A percentile compares a stretch with the other conserved stretches of the same genome.
phyloP scores from a whole-genome alignment of 345 rosid species.

The Nephelium lappaceum region DNA sequence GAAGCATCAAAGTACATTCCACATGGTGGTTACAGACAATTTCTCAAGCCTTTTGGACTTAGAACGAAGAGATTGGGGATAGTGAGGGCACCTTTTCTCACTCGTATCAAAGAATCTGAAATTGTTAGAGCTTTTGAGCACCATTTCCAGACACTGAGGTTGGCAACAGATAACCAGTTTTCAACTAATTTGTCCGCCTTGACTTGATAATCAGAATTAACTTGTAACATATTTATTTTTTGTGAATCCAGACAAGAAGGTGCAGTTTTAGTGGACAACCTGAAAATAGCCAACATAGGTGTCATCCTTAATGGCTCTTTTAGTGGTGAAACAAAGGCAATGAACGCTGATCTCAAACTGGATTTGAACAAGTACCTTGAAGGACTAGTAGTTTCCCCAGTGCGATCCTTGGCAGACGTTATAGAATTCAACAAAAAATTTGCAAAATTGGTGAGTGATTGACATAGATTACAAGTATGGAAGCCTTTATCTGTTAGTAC shows the following conservation, averaged over 20 bases:
- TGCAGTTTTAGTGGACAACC: conserved; percentile 37
- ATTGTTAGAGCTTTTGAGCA: conserved; percentile 19
- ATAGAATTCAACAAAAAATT: conserved; percentile 14
- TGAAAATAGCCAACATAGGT: conserved; percentile 24
- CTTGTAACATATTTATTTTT: neutral
- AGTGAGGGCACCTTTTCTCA: neutral
- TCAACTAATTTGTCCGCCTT: neutral
- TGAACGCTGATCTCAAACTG: conserved; percentile 39
- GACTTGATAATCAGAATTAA: neutral
- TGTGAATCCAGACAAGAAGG: conserved; percentile 29
- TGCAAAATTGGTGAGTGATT: neutral
- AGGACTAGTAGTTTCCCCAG: conserved; percentile 34
- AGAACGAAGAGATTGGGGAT: conserved; percentile 42
- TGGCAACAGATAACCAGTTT: neutral
- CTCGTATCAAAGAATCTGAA: too few species aligned
- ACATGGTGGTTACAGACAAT: conserved; percentile 57
- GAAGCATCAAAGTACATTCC: conserved; percentile 50
- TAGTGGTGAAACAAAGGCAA: conserved; percentile 21
- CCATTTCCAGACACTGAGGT: conserved; percentile 41
- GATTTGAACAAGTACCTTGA: conserved; percentile 36
- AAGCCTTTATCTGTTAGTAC: too few species aligned
- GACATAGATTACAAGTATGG: neutral
- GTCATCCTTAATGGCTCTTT: neutral
- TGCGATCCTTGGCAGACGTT: conserved; percentile 39
- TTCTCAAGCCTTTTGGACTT: conserved; percentile 39